Base-by-base conservation (phyloP, 176 grass and related monocot genomes). In the Microstegium vimineum region DNA sequence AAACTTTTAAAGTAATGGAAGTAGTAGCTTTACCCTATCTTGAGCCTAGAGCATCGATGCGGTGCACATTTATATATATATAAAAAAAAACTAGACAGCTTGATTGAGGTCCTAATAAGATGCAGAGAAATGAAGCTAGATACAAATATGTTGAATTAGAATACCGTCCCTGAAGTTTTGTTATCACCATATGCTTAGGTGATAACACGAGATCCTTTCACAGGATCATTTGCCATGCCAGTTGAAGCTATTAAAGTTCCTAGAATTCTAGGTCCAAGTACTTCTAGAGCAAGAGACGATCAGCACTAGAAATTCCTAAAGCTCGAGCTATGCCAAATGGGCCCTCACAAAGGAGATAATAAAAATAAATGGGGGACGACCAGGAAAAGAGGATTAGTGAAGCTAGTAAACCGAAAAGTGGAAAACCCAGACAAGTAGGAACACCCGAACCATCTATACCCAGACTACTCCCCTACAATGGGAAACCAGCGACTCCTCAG, bases 401-500 rank as follows among this genome's bases (percentile, higher is more conserved):
- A 40, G 34, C 78, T 56, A 52, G 78, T 80, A 42, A 80, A 33
- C 66, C 16, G 35, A 31, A 69, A 56, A n/a, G 15, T 47, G 38
- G 16, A 6, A 27, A 30, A 1, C 20, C 4, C 0, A 10, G 36
- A 45, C 47, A 60, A 74, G 66, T 51, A 22, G 51, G 51, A 68
- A 26, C 28, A 89, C 27, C 82, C 22, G 77, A 85, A 85, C 71
- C 77, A 81, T 76, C 23, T 27, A 22, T 30, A 27, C 28, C 28
- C 41, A 20, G 22, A 11, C 69, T 46, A 32, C 69, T 60, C 47
- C 32, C 26, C 75, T 33, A 74, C n/a, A 22, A 75, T 62, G 49
- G 33, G 25, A 65, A 81, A 20, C 83, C 64, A 89, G 77, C 83
- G 18, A 82, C 72, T 72, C 82, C 87, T 76, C 78, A 7, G 2